Evolutionary conservation across 2,329 filamentous ascomycete genomes (phyloP), one percentile per base, ranked within the genome.

Genomic region (Curvularia sp.): DNA sequence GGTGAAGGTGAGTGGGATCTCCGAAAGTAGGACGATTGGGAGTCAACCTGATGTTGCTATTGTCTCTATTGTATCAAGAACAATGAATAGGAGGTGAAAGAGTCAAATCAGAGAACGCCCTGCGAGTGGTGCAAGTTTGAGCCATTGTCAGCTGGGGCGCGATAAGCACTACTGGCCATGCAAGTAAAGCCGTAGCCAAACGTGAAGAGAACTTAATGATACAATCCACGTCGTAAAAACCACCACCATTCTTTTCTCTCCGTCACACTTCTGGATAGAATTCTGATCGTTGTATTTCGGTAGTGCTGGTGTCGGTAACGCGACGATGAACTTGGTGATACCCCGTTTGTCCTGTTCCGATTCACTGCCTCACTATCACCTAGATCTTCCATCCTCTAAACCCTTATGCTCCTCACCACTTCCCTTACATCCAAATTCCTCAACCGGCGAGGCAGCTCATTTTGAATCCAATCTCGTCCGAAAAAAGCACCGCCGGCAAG

Each of bases 1-100:
- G 38, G 53, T 61, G 60, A 59, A 64, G 53, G 63, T 67, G 66
- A 67, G 21, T 55, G 57, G 52, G 46, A 63, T 49, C 36, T 48
- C 41, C 48, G 27, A n/a, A 43, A 23, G 53, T 32, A 34, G 39
- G 53, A 30, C 38, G 13, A 53, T 45, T 46, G 54, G 53, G 53
- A 48, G 57, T 42, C 53, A 48, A 45, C 32, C 30, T 50, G 8
- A 32, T 30, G 54, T 52, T 60, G 53, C 48, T 59, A 57, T 66
- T 63, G 57, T 64, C 28, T 23, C 15, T 52, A 18, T 21, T 12
- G n/a, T 36, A 15, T 8, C 32, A 8, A 12, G 18, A n/a, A 41
- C n/a, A 38, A 25, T 19, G 49, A 12, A 19, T 7, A 13, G 19
- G 23, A 49, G 19, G 34, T 39, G 34, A 39, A 12, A 32, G n/a